Percentiles rank a stretch among this genome's conserved stretches.
Conservation (phyloP, 2,329 filamentous ascomycete species). For the Arthrocladium fulminans region DNA sequence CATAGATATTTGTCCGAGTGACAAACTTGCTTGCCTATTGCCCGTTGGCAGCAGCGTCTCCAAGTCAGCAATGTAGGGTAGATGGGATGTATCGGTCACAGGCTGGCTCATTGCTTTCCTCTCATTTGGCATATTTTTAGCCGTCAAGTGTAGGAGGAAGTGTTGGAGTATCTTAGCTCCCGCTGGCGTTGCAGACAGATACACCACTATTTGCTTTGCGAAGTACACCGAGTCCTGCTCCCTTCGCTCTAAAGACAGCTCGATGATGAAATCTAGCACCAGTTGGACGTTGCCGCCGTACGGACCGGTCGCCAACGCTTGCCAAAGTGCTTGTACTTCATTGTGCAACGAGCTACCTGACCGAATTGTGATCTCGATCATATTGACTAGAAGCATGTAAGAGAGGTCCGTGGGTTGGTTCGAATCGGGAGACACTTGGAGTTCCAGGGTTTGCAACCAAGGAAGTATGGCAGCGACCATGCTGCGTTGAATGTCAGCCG, state of each 20-base stretch:
- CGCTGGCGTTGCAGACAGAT: conserved; percentile 74
- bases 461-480: conserved; percentile 90
- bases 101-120: conserved; percentile 64
- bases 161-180: conserved; percentile 93
- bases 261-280: conserved; percentile 93
- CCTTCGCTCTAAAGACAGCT: conserved; percentile 79
- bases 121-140: conserved; percentile 92
- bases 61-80: conserved; percentile 87
- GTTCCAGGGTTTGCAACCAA: conserved; percentile 90
- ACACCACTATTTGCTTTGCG: conserved; percentile 96
- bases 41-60: conserved; percentile 70
- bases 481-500: conserved; percentile 76
- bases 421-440: conserved; percentile 75
- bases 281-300: conserved; percentile 90
- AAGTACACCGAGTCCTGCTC: conserved; percentile 98
- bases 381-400: conserved; percentile 87
- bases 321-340: conserved; percentile 95
- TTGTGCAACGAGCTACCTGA: conserved; percentile 83
- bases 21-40: conserved; percentile 85
- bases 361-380: conserved; percentile 93
- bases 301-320: conserved; percentile 85
- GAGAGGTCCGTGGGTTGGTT: conserved; percentile 84
- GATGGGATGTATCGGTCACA: conserved; percentile 50
- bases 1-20: conserved; percentile 81
- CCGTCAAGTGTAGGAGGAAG: conserved; percentile 77